A percentile compares a stretch with the other conserved stretches of the same genome.
phyloP scores from a whole-genome alignment of 129 eudicot species.

The Sambucus nigra region DNA sequence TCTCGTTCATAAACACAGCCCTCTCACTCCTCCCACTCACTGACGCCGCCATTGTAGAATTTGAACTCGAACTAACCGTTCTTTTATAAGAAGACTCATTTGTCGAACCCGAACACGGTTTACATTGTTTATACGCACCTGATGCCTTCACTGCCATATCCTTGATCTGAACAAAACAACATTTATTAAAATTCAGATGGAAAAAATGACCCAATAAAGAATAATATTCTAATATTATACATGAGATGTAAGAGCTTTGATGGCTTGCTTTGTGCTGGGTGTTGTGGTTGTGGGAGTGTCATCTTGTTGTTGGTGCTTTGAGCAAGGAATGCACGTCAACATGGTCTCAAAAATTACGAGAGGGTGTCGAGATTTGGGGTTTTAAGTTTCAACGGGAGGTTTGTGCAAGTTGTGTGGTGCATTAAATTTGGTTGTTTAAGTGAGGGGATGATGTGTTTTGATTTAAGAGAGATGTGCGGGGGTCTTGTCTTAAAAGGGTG shows the following conservation, averaged over 20 bases:
- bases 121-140: conserved; percentile 27
- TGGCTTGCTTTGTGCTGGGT: conserved; percentile 62
- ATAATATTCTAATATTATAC: conserved; percentile 19
- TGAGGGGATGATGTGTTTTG: no score
- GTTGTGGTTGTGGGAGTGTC: conserved; percentile 43
- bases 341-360: no score
- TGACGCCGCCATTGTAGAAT: conserved; percentile 31
- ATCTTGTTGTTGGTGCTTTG: conserved; percentile 63
- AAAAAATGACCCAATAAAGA: no score
- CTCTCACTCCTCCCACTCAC: conserved; percentile 65
- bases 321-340: conserved; percentile 88
- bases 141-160: conserved; percentile 46
- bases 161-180: conserved; percentile 37
- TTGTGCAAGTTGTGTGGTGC: no score
- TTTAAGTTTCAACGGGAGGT: no score
- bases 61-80: conserved; percentile 32
- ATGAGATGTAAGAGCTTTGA: conserved; percentile 69
- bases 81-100: not conserved
- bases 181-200: no score
- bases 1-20: conserved; percentile 41
- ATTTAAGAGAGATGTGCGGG: not conserved
- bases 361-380: no score
- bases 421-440: no score
- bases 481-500: not conserved
- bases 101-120: conserved; percentile 19